phyloP scores from a whole-genome alignment of 1,284 basidiomycete genomes.

The Wallemia hederae region DNA sequence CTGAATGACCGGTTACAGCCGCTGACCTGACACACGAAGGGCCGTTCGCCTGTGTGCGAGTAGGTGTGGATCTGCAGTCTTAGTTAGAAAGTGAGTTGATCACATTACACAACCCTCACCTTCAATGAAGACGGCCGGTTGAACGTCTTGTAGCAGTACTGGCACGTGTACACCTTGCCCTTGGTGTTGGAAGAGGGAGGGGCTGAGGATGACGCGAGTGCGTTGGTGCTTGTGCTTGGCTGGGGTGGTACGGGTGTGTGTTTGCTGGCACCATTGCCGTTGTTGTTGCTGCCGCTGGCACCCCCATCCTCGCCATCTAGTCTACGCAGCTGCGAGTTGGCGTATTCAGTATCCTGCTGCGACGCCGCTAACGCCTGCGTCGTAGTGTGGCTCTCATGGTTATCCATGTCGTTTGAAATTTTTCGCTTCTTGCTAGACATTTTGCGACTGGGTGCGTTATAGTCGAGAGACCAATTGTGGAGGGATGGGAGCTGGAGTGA shows the following conservation, averaged over 20 bases:
- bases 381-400: not conserved
- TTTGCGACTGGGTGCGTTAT: not conserved
- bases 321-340: not conserved
- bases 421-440: not conserved
- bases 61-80: not conserved
- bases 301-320: not conserved
- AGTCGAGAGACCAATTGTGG: not conserved
- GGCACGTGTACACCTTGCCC: not conserved
- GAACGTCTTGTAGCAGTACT: not conserved
- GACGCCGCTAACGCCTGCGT: not conserved
- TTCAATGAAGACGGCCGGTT: not conserved
- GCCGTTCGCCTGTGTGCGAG: not conserved
- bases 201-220: not conserved
- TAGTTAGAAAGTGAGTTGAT: not conserved
- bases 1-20: not conserved
- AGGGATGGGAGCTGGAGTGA: not conserved
- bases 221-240: no score
- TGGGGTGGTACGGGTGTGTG: no score
- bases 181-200: not conserved
- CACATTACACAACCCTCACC: not conserved
- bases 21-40: not conserved
- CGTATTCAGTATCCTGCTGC: not conserved
- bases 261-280: no score
- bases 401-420: not conserved
- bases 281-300: no score